These are phyloP conservation scores for Coniferiporia sulphurascens DNA, from an alignment of 1,284 basidiomycete genomes.

Conservation along the genomic window DNA sequence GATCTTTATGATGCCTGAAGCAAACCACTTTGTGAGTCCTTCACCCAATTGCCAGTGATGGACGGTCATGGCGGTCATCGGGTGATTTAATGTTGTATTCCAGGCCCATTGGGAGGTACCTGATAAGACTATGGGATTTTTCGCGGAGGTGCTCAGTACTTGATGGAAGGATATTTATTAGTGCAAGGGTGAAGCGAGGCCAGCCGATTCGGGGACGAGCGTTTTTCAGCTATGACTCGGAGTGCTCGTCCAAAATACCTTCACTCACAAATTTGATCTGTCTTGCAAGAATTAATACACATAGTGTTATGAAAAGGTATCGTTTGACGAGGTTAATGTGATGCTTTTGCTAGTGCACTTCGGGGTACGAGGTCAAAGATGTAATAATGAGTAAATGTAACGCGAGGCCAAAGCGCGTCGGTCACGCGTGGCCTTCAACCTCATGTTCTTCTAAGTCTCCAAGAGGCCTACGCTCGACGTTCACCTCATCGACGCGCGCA, in stretches of 20 bases:
- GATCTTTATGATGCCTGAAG: constrained; percentile 15
- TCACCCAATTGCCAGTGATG: no score
- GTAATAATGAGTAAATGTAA: no score
- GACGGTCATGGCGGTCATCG: neutral
- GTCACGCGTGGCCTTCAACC: constrained; percentile 5
- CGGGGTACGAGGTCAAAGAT: no score
- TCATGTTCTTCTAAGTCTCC: neutral
- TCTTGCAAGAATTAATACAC: no score
- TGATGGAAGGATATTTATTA: neutral
- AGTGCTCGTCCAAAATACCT: no score
- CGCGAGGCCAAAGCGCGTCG: constrained; percentile 22
- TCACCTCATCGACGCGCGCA: neutral
- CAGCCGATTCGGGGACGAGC: no score
- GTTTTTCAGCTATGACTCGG: no score
- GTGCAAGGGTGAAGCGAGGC: no score
- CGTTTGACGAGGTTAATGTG: no score
- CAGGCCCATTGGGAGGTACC: constrained; percentile 9
- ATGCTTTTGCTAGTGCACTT: no score
- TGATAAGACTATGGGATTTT: constrained; percentile 12
- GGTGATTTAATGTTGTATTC: neutral
- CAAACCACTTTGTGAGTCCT: constrained; percentile 22
- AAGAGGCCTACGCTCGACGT: neutral
- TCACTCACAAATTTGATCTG: no score
- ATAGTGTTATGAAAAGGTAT: no score
- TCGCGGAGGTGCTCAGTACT: constrained; percentile 1